These are phyloP conservation scores for Hordeum pubiflorum DNA, from an alignment of 202 grass and related monocot species.

Conservation along the genomic window DNA sequence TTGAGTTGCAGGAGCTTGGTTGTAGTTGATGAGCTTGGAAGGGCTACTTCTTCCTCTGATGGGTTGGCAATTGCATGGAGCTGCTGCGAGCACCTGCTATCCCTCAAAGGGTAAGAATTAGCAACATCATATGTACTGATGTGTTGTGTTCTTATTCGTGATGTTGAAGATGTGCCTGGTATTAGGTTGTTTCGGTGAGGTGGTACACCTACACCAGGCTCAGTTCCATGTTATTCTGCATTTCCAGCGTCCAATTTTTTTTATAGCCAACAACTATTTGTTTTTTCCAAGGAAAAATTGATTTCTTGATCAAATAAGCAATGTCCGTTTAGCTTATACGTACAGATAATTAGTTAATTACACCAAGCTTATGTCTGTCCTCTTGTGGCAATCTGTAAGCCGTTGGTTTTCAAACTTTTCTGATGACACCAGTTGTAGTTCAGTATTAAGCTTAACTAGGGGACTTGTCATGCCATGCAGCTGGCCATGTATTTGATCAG, in stretches of 20 bases:
- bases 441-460: not conserved
- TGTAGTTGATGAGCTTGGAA: conserved; percentile 97
- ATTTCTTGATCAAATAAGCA: conserved; percentile 20
- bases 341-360: not conserved
- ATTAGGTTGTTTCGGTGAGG: too few species aligned
- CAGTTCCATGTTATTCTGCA: not conserved
- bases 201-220: not conserved
- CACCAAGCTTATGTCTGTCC: not conserved
- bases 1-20: conserved; percentile 59
- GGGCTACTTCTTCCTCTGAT: conserved; percentile 89
- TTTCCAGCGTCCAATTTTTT: not conserved
- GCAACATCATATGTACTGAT: not conserved
- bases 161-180: not conserved
- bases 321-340: not conserved
- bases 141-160: not conserved
- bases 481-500: not conserved
- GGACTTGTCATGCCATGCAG: not conserved
- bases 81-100: conserved; percentile 84
- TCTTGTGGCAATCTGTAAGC: not conserved
- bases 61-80: conserved; percentile 99
- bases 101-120: conserved; percentile 63
- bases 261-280: not conserved
- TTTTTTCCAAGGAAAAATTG: not conserved
- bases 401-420: not conserved
- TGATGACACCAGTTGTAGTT: not conserved